Base-by-base conservation (phyloP, 768 basidiomycete genomes). In the Kwoniella shandongensis region DNA sequence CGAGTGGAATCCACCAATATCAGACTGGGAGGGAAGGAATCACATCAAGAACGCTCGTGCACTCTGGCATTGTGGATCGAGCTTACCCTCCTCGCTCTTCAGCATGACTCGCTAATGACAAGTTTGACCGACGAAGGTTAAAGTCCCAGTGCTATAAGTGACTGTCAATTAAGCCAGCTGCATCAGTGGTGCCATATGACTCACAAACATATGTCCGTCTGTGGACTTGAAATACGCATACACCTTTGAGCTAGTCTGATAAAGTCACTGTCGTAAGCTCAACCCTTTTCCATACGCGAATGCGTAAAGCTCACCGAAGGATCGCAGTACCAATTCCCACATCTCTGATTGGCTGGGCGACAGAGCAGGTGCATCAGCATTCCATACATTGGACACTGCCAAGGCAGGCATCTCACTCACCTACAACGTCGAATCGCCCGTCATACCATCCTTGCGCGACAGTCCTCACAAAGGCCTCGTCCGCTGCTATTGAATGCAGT, bases 261-360 rank as follows among this genome's bases (percentile, higher is more conserved):
- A 18, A 17, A 25, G 15, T 15, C 23, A 15, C 40, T 18, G 1
- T 36, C 22, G 15, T 54, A n/a, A n/a, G n/a, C n/a, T n/a, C n/a
- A n/a, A n/a, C n/a, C n/a, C n/a, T n/a, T n/a, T n/a, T n/a, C n/a
- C n/a, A n/a, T n/a, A n/a, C n/a, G n/a, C n/a, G n/a, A n/a, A n/a
- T n/a, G n/a, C n/a, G n/a, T n/a, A n/a, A n/a, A n/a, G n/a, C 66
- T 13, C 54, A 85, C 81, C 6, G 66, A 57, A 18, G 91, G 88
- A 65, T 91, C 81, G 5, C 86, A 84, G 74, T 96, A 97, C 93
- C 93, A 98, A 6, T 87, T 87, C 3, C 94, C 94, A 67, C 92
- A 96, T 22, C 94, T 84, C 69, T 92, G 82, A 73, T 98, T 98
- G 2, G 94, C 91, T 88, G 69, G 12, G 13, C 32, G 17, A 35